Conservation (phyloP, 805 yeast species). For the Nakazawaea holstii region DNA sequence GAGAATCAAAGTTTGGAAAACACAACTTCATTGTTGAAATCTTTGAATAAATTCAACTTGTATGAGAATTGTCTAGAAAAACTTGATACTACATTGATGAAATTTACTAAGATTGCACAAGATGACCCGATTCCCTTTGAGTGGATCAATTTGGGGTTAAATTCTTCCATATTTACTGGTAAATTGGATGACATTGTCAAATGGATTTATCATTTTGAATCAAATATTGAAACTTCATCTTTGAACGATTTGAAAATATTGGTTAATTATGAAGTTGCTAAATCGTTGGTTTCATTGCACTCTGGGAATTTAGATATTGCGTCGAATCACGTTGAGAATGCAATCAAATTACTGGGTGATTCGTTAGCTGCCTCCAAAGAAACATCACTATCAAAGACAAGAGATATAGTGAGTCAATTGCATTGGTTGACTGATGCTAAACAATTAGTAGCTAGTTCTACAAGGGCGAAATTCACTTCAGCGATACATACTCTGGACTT, state of each 20-base stretch:
- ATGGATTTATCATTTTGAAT: conserved; percentile 57
- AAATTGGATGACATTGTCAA: conserved; percentile 39
- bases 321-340: conserved; percentile 36
- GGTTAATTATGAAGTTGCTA: conserved; percentile 62
- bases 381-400: conserved; percentile 45
- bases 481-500: conserved; percentile 13
- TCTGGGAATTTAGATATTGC: conserved; percentile 28
- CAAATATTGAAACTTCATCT: conserved; percentile 22
- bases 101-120: conserved; percentile 1
- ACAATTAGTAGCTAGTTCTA: conserved; percentile 23
- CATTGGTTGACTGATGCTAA: conserved; percentile 62
- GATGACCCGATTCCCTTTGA: conserved; percentile 35
- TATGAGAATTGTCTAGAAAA: conserved; percentile 59
- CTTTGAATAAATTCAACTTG: conserved; percentile 71
- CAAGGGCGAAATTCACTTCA: conserved; percentile 11
- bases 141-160: conserved; percentile 65
- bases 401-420: conserved; percentile 42
- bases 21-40: conserved; percentile 54
- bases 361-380: conserved; percentile 45
- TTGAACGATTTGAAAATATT: conserved; percentile 48
- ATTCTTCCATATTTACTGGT: conserved; percentile 68
- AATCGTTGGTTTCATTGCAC: conserved; percentile 45
- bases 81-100: conserved; percentile 30
- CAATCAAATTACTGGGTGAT: conserved; percentile 56
- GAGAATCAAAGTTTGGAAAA: conserved; percentile 28